Base-by-base conservation (phyloP, 768 basidiomycete genomes). In the Holtermannia corniformis region DNA sequence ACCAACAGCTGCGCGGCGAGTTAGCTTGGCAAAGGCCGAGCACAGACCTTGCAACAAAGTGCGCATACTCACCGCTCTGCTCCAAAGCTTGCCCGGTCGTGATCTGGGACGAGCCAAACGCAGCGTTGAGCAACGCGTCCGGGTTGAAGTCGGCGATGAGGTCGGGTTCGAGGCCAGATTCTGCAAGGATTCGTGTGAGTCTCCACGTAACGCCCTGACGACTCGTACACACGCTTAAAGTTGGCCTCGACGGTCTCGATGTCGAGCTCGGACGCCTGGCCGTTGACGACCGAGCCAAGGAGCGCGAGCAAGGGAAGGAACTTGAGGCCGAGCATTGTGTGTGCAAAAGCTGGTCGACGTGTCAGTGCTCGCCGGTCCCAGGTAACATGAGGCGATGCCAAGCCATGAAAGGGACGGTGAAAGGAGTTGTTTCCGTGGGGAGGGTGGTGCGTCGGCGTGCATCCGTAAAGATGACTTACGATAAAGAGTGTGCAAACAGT, bases 171-270 rank as follows among this genome's bases (percentile, higher is more conserved):
- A 88, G 63, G 45, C 60, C 59, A 22, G 72, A 62, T 49, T 69
- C 71, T 70, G 51, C 12, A 25, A 23, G 27, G 14, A 11, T 41
- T 19, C 49, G 50, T 20, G 20, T 26, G 21, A 23, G n/a, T 21
- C 16, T 32, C 16, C 11, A 7, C 22, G 23, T 13, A 23, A 22
- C 2, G 42, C 21, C 20, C 19, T 12, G 12, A 47, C 16, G 41
- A 25, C 1, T 2, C 14, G 13, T 21, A 58, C 67, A 47, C 41
- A 65, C 67, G 57, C n/a, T 61, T 71, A 69, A 87, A 84, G 69
- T 87, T 81, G 20, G 85, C 86, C 64, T 83, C 73, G 48, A 85
- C 80, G 28, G 79, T 80, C 51, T 76, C 76, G 44, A 85, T 73
- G 52, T 77, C 76, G 28, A 82, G 57, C 20, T 65, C 55, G 27